A percentile compares a stretch with the other conserved stretches of the same genome.
Conservation (phyloP, 495 filamentous ascomycete genomes). For the Aspergillus cavernicola region DNA sequence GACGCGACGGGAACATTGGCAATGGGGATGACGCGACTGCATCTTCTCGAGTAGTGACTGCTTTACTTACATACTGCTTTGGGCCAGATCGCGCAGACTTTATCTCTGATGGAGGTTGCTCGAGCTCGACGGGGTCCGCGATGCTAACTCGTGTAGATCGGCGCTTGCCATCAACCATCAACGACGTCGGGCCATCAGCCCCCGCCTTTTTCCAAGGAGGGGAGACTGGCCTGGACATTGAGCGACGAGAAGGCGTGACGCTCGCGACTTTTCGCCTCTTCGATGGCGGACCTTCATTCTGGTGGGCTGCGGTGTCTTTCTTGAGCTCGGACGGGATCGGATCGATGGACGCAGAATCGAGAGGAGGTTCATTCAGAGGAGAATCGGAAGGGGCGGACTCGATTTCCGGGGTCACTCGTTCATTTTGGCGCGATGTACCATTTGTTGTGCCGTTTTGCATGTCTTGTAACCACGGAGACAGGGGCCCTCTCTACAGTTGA, state of each 20-base stretch:
- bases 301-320: constrained; percentile 27
- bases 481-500: constrained; percentile 48
- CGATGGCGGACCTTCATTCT: constrained; percentile 54
- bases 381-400: constrained; percentile 25
- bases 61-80: constrained; percentile 26
- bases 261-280: constrained; percentile 72
- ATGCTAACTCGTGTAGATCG: constrained; percentile 80
- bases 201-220: constrained; percentile 93
- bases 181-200: constrained; percentile 82
- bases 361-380: constrained; percentile 21
- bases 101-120: constrained; percentile 65
- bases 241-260: constrained; percentile 39
- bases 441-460: constrained; percentile 57
- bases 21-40: constrained; percentile 33
- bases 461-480: constrained; percentile 50
- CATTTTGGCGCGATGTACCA: constrained; percentile 46
- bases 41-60: constrained; percentile 20
- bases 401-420: constrained; percentile 37
- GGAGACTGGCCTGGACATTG: constrained; percentile 55
- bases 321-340: constrained; percentile 29
- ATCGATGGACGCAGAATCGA: constrained; percentile 28
- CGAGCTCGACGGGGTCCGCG: constrained; percentile 64
- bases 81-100: constrained; percentile 49
- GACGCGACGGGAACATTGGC: constrained; percentile 30
- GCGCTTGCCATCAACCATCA: constrained; percentile 74